Evolutionary conservation across 1,284 basidiomycete genomes (phyloP).

Genomic region (Moesziomyces parantarcticus): DNA sequence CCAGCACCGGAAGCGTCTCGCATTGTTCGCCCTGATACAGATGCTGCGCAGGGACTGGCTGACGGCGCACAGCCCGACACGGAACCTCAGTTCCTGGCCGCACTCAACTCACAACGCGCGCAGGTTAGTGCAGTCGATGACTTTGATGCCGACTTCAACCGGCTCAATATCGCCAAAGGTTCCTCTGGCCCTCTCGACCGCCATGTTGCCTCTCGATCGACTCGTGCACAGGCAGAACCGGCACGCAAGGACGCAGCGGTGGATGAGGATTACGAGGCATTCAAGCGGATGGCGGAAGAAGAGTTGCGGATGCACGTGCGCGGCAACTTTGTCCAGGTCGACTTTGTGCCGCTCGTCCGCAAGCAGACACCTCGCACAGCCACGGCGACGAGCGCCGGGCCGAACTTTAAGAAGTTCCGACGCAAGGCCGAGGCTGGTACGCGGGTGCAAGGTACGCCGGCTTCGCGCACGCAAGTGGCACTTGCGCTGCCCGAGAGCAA

Average conservation of each 20-base stretch:
- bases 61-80: constrained; percentile 37
- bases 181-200: constrained; percentile 13
- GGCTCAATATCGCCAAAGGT: constrained; percentile 42
- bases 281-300: constrained; percentile 52
- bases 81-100: constrained; percentile 54
- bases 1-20: constrained; percentile 4
- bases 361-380: background rate
- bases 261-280: constrained; percentile 52
- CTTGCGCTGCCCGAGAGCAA: constrained; percentile 37
- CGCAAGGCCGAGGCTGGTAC: constrained; percentile 9
- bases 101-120: constrained; percentile 49
- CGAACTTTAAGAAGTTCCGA: constrained; percentile 50
- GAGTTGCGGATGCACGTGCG: constrained; percentile 46
- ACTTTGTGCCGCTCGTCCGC: constrained; percentile 56
- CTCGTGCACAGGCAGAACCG: background rate
- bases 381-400: background rate
- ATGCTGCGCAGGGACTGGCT: constrained; percentile 9
- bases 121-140: constrained; percentile 49
- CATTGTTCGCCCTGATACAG: constrained; percentile 17
- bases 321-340: constrained; percentile 63
- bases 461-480: constrained; percentile 7
- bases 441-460: background rate
- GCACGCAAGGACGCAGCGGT: background rate
- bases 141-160: constrained; percentile 60
- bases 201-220: background rate